Evolutionary conservation across 1,139 yeast genomes (phyloP), one percentile per base, ranked within the genome.

Genomic region (Torulaspora globosa): DNA sequence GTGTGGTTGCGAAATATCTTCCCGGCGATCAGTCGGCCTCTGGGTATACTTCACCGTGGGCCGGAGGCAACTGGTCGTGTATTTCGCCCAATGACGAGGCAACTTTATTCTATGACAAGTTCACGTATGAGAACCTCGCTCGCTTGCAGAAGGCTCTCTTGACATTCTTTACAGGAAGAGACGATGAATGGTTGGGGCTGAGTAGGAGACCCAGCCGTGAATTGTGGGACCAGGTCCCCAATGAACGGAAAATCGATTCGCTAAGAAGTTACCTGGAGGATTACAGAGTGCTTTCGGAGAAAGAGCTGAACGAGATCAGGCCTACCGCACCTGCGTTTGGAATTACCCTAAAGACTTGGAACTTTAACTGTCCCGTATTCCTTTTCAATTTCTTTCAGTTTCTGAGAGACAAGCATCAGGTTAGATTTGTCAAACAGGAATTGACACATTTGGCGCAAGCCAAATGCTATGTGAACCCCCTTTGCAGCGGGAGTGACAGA

Each of bases 11-110:
- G 2, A 77, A 81, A 56, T 75, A 72, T 53, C 62, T 82, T 41
- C 92, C 94, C 1, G 94, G 92, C 4, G 94, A 85, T 58, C 81
- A 77, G 54, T 78, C 86, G 3, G 75, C 76, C 50, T 19, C 21
- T n/a, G 71, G 76, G 43, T 85, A 80, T 61, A 81, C 94, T 2
- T 82, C 89, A 0, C 94, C 94, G 1, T 82, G 83, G 75, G 90
- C 90, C 1, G 87, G 87, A n/a, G 87, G 84, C 1, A 68, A 68
- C 46, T 68, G 82, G 58, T 79, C 85, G 2, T 77, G 83, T 58
- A 80, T 82, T 46, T 74, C 85, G 0, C 84, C 80, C 1, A 73
- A 74, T 51, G 83, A 78, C 53, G 69, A 71, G 1, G 73, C 69
- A 7, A 74, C 82, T 0, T 58, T 81, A 44, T 63, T 61, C 10